phyloP scores from a whole-genome alignment of 225 moss, liverwort and hornwort species.

The Marchantia polymorpha region DNA sequence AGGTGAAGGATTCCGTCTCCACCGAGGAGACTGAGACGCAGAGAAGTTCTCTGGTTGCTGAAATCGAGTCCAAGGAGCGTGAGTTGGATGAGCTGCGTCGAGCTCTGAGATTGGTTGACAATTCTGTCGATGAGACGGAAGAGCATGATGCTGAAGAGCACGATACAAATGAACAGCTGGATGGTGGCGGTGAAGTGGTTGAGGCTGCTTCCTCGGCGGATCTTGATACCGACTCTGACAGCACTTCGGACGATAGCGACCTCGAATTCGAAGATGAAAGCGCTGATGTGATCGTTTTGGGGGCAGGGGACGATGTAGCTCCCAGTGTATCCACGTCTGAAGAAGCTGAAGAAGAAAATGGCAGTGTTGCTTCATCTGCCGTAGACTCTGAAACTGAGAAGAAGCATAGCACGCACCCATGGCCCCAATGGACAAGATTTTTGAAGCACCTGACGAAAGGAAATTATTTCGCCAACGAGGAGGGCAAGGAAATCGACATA shows the following conservation, averaged over 20 bases:
- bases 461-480: conserved; percentile 37
- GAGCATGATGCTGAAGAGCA: background rate
- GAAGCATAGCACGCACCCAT: conserved; percentile 30
- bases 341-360: background rate
- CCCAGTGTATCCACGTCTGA: background rate
- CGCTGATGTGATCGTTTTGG: background rate
- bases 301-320: too few relatives aligned
- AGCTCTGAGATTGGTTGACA: conserved; percentile 27
- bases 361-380: background rate
- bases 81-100: conserved; percentile 36
- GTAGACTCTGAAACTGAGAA: background rate
- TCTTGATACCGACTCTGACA: background rate
- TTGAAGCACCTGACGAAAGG: conserved; percentile 32
- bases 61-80: conserved; percentile 35
- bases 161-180: background rate
- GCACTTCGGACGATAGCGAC: background rate
- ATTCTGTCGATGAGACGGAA: background rate
- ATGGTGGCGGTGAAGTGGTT: background rate
- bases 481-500: conserved; percentile 26
- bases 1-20: conserved; percentile 23
- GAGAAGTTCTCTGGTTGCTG: conserved; percentile 21
- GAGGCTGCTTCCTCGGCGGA: background rate
- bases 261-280: background rate
- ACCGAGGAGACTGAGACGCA: conserved; percentile 24
- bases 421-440: conserved; percentile 50